Conservation (phyloP, 1,284 basidiomycete genomes). For the Trichosporon inkin region DNA sequence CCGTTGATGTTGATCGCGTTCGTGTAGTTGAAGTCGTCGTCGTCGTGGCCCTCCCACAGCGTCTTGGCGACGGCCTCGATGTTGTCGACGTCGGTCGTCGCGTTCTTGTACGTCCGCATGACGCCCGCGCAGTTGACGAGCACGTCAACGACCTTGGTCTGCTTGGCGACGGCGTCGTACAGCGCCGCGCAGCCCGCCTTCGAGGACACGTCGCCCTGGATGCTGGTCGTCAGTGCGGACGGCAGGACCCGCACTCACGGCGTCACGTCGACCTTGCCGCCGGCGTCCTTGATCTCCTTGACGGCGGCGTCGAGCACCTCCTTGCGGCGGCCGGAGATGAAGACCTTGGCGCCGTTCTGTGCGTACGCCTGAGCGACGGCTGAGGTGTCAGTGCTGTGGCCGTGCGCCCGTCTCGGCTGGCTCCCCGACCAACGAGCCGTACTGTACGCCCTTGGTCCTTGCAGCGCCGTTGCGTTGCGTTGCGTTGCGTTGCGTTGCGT, state of each 20-base stretch:
- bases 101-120: slow-evolving; percentile 30
- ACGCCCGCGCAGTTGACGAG: slow-evolving; percentile 47
- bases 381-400: slow-evolving; percentile 11
- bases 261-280: slow-evolving; percentile 22
- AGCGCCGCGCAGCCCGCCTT: slow-evolving; percentile 41
- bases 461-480: too few species aligned
- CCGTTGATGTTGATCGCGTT: slow-evolving; percentile 39
- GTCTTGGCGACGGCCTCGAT: slow-evolving; percentile 37
- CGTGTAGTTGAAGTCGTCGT: slow-evolving; percentile 34
- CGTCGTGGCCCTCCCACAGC: slow-evolving; percentile 38
- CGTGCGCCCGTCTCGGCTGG: too few species aligned
- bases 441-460: too few species aligned
- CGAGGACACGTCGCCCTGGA: slow-evolving; percentile 47
- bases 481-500: too few species aligned
- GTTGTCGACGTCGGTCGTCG: slow-evolving; percentile 29
- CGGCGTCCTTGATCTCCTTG: slow-evolving; percentile 32
- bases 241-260: neutral
- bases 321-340: slow-evolving; percentile 47
- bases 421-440: too few species aligned
- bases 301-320: slow-evolving; percentile 44
- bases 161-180: slow-evolving; percentile 32
- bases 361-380: slow-evolving; percentile 45
- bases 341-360: slow-evolving; percentile 49
- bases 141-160: slow-evolving; percentile 36
- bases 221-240: slow-evolving; percentile 21